A percentile compares a stretch with the other conserved stretches of the same genome.
phyloP scores from a whole-genome alignment of 495 filamentous ascomycete genomes.

The Choiromyces venosus region DNA sequence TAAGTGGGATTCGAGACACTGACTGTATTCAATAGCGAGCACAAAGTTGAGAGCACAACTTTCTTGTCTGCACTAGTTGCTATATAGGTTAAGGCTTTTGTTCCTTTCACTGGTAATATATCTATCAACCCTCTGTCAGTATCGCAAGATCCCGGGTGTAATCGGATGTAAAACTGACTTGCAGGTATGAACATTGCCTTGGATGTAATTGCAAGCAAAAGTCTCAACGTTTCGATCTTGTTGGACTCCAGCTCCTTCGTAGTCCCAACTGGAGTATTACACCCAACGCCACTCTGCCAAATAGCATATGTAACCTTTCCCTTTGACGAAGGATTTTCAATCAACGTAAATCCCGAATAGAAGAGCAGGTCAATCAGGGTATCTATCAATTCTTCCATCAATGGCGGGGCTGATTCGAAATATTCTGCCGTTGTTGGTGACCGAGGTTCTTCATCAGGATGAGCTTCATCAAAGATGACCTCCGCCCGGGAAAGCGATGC shows the following conservation, averaged over 20 bases:
- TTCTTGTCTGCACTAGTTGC: constrained; percentile 84
- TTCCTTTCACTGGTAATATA: constrained; percentile 75
- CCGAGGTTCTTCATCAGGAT: constrained; percentile 49
- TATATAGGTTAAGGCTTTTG: constrained; percentile 84
- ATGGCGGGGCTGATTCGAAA: constrained; percentile 75
- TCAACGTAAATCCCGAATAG: constrained; percentile 82
- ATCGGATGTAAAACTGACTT: constrained; percentile 46
- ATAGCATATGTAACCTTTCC: constrained; percentile 88
- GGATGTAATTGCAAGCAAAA: constrained; percentile 78
- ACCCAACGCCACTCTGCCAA: constrained; percentile 96
- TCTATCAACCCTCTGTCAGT: constrained; percentile 44
- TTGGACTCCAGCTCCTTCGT: constrained; percentile 89
- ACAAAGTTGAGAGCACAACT: constrained; percentile 78
- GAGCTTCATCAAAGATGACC: constrained; percentile 79
- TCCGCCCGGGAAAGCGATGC: constrained; percentile 57
- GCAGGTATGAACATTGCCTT: constrained; percentile 91
- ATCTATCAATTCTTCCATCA: constrained; percentile 92
- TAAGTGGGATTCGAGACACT: constrained; percentile 36
- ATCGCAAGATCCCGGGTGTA: not conserved
- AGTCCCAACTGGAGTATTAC: constrained; percentile 79
- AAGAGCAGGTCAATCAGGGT: constrained; percentile 85
- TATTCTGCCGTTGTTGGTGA: constrained; percentile 52
- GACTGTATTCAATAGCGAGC: constrained; percentile 95
- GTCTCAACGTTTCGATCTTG: constrained; percentile 78
- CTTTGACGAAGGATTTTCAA: constrained; percentile 51